Percentiles rank a stretch among this genome's conserved stretches.
Evolutionary conservation across 1,284 basidiomycete species (phyloP).

Genomic region (Rhodotorula sp.): DNA sequence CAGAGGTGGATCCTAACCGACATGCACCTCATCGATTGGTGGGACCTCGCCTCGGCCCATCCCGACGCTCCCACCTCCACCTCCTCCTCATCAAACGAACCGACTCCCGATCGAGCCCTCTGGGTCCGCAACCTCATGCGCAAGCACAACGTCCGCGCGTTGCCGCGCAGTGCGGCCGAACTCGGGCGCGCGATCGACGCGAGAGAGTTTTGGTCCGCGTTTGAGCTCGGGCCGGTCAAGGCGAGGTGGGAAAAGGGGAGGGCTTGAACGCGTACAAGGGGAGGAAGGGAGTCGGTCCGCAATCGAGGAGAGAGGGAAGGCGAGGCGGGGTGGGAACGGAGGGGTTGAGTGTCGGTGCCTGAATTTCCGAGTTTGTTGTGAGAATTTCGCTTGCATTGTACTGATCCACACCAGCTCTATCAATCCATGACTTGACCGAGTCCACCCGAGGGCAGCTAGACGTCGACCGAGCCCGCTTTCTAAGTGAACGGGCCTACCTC

Average conservation of each 20-base stretch:
- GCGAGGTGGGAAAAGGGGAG: slow-evolving; percentile 36
- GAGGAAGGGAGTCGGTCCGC: too few species aligned
- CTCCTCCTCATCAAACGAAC: slow-evolving; percentile 2
- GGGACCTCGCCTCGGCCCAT: slow-evolving; percentile 58
- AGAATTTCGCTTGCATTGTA: too few species aligned
- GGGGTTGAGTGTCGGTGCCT: too few species aligned
- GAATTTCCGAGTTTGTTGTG: too few species aligned
- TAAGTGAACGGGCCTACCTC: too few species aligned
- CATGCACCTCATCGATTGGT: slow-evolving; percentile 63
- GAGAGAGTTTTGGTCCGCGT: slow-evolving; percentile 60
- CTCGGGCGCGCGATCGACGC: slow-evolving; percentile 61
- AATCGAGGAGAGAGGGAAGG: too few species aligned
- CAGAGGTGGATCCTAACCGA: slow-evolving; percentile 55
- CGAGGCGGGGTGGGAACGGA: too few species aligned
- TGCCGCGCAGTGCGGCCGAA: slow-evolving; percentile 57
- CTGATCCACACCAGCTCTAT: too few species aligned
- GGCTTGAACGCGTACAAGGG: not conserved
- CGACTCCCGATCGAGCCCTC: slow-evolving; percentile 24
- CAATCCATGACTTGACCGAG: too few species aligned
- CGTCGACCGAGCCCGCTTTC: too few species aligned
- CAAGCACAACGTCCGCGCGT: slow-evolving; percentile 56
- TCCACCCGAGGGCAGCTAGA: too few species aligned
- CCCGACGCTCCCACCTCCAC: not conserved
- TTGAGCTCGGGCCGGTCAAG: slow-evolving; percentile 42
- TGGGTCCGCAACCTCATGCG: slow-evolving; percentile 64